Conservation (phyloP, 306 rosid genomes). For the Vigna reflexopilosa region DNA sequence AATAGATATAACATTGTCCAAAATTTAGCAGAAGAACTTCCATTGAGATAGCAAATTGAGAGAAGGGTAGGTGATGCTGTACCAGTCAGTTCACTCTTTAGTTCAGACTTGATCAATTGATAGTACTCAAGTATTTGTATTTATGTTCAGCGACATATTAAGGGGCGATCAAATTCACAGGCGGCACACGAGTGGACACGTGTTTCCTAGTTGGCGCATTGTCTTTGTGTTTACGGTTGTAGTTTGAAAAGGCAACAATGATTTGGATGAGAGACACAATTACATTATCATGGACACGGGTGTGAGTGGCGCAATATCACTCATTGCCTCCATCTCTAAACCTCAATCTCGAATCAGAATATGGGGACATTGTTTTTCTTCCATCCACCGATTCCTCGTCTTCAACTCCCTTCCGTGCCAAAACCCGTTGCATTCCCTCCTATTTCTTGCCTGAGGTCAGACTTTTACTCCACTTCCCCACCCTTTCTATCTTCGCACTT, state of each 20-base stretch:
- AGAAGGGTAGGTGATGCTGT: no score
- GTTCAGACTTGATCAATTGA: neutral
- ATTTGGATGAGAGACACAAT: neutral
- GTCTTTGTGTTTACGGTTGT: neutral
- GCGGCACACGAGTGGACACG: conserved; percentile 24
- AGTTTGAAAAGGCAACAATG: neutral
- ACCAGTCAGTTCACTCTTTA: no score
- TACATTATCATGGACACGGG: conserved; percentile 23
- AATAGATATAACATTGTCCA: neutral
- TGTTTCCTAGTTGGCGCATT: conserved; percentile 6
- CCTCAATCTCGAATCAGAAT: conserved; percentile 1
- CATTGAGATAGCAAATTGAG: neutral
- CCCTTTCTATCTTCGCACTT: neutral
- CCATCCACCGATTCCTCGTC: conserved; percentile 41
- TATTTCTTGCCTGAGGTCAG: conserved; percentile 58
- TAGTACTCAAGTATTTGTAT: neutral
- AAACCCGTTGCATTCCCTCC: conserved; percentile 47
- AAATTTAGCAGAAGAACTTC: neutral
- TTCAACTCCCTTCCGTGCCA: neutral
- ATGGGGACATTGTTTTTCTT: conserved; percentile 47
- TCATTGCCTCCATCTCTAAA: neutral
- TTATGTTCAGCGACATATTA: neutral
- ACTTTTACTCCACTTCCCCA: neutral
- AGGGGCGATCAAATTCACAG: neutral
- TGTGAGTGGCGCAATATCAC: neutral